Conservation (phyloP, 345 rosid genomes). For the Mallotus nudiflorus region DNA sequence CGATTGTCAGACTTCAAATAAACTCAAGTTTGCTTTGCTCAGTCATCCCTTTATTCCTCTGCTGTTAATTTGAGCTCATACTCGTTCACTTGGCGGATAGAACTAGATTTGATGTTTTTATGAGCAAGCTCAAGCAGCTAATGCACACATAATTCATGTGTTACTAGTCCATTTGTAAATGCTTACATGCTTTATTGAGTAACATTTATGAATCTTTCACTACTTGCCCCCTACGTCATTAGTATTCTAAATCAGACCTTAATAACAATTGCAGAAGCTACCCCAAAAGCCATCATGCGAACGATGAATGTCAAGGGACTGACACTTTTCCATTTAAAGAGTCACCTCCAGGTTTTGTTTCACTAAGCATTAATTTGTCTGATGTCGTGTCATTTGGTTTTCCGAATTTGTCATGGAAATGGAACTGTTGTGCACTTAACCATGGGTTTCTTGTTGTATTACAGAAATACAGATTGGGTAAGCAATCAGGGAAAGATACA, state of each 20-base stretch:
- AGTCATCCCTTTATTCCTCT: neutral
- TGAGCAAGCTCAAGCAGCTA: neutral
- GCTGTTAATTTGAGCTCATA: neutral
- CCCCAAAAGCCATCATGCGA: slow-evolving; percentile 93
- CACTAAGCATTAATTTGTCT: slow-evolving; percentile 8
- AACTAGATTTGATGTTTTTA: neutral
- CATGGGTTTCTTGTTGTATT: slow-evolving; percentile 20
- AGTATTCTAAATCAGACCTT: slow-evolving; percentile 4
- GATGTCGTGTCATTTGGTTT: neutral
- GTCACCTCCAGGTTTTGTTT: slow-evolving; percentile 80
- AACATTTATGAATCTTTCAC: neutral
- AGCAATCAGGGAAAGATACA: slow-evolving; percentile 76
- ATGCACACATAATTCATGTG: neutral
- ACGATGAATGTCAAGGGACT: slow-evolving; percentile 92
- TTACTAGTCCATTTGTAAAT: neutral
- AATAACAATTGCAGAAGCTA: slow-evolving; percentile 60
- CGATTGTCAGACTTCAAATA: neutral
- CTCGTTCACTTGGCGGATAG: slow-evolving; percentile 2
- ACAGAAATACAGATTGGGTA: slow-evolving; percentile 89
- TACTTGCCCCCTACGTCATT: neutral
- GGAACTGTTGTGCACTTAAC: neutral
- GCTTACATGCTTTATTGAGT: neutral
- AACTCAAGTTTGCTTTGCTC: neutral
- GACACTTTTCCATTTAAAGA: slow-evolving; percentile 87
- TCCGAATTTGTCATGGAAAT: neutral